Base-by-base conservation (phyloP, 345 rosid genomes). In the Eucalyptus sideroxylon region DNA sequence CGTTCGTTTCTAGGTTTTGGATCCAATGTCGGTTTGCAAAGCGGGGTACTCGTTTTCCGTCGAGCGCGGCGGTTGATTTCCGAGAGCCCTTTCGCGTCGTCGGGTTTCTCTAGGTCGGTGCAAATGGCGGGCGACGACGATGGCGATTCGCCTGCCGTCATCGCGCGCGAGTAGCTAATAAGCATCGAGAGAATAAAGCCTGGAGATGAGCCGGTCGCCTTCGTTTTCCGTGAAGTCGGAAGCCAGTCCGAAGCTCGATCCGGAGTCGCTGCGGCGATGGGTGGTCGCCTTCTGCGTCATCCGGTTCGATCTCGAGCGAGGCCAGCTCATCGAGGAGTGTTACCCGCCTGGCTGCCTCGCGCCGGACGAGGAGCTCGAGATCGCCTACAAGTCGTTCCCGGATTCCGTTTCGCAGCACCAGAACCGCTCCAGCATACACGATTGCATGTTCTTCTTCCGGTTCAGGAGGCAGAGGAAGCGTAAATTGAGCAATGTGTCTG, bases 391-490 rank as follows among this genome's bases (percentile, higher is more conserved):
- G 91, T 98, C 99, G 2, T 98, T 98, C 94, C 99, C 99, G 1
- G 99, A 98, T 93, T 98, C 99, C 16, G 94, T 97, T 87, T 96
- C 99, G 55, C 99, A 97, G 93, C 91, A 95, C 89, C 98, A 96
- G 88, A 96, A 98, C 83, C 99, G 97, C 16, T 89, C 98, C 15
- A 98, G 99, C 95, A 95, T 97, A 91, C 98, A 98, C 86, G 99
- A 98, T 89, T 98, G 98, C 94, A 95, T 98, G 90, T 98, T 98
- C 95, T 98, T 98, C 92, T 98, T 97, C 92, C 99, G 99, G 80
- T 91, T 96, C 90, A 92, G 89, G 87, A 95, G 98, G 94, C 94
- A 92, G 16, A 92, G 91, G 88, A 91, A 88, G 60, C 69, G 89
- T 87, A 93, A 93, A 89, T 90, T 86, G 87, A 88, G 85, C 30